Conservation (phyloP, 495 filamentous ascomycete species). For the Lasiosphaeris hirsuta region DNA sequence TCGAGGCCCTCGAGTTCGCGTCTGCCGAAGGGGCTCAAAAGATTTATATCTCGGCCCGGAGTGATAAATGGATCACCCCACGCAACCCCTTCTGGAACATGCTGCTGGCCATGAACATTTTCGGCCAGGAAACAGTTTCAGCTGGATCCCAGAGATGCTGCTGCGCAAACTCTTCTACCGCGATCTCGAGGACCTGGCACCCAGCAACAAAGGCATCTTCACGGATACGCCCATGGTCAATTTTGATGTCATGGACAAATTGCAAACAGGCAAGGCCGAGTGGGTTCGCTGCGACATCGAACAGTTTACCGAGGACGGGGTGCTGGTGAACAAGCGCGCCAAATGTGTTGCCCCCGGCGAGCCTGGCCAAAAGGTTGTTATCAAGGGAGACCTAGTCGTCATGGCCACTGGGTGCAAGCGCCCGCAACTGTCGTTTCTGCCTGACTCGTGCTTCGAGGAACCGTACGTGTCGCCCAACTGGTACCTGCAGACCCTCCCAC, state of each 20-base stretch:
- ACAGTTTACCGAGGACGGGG: conserved; percentile 58
- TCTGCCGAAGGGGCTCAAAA: conserved; percentile 60
- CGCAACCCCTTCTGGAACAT: conserved; percentile 71
- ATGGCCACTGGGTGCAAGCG: conserved; percentile 81
- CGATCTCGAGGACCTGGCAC: conserved; percentile 74
- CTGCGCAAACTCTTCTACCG: conserved; percentile 81
- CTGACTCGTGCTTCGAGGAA: conserved; percentile 63
- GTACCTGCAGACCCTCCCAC: conserved; percentile 83
- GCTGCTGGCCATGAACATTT: conserved; percentile 71
- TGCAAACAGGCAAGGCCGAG: conserved; percentile 68
- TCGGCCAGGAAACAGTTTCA: conserved; percentile 72
- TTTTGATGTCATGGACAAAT: conserved; percentile 70
- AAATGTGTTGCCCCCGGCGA: conserved; percentile 72
- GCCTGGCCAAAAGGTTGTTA: conserved; percentile 58
- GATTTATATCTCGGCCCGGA: conserved; percentile 70
- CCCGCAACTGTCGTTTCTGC: conserved; percentile 69
- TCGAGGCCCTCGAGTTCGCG: conserved; percentile 82
- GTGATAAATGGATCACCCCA: conserved; percentile 88
- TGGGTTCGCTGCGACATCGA: conserved; percentile 82
- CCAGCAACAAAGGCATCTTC: conserved; percentile 66
- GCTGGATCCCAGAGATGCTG: conserved; percentile 73
- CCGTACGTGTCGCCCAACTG: conserved; percentile 78
- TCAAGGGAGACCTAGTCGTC: conserved; percentile 72
- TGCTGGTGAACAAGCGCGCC: conserved; percentile 65
- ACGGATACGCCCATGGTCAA: conserved; percentile 87